phyloP scores from a whole-genome alignment of 768 basidiomycete genomes.

The Hygrocybe punicea region DNA sequence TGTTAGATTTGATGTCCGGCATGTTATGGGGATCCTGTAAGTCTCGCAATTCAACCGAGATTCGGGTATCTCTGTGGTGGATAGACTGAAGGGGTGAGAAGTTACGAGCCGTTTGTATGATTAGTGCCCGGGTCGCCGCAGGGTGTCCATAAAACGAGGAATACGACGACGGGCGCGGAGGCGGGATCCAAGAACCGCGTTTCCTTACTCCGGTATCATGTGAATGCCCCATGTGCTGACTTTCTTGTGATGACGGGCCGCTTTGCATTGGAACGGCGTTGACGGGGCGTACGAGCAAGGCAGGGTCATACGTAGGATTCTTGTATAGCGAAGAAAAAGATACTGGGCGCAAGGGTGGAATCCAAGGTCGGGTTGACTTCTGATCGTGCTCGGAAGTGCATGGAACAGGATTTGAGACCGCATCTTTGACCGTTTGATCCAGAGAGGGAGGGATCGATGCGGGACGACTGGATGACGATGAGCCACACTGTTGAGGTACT shows the following conservation, averaged over 20 bases:
- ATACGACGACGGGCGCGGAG: slow-evolving; percentile 39
- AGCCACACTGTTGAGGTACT: too few species aligned
- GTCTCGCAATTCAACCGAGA: not conserved
- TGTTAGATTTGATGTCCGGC: too few species aligned
- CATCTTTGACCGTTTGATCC: slow-evolving; percentile 12
- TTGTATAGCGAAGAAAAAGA: too few species aligned
- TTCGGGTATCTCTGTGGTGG: not conserved
- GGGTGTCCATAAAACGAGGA: slow-evolving; percentile 73
- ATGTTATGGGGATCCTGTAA: not conserved
- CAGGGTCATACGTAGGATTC: too few species aligned
- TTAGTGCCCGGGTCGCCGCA: slow-evolving; percentile 65
- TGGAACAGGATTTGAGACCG: too few species aligned
- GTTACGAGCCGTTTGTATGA: slow-evolving; percentile 82
- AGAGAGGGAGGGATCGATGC: slow-evolving; percentile 24
- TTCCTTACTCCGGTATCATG: not conserved
- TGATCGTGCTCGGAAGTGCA: too few species aligned
- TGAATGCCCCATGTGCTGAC: not conserved
- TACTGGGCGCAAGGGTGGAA: too few species aligned
- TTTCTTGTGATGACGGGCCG: slow-evolving; percentile 20
- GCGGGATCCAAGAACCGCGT: slow-evolving; percentile 18
- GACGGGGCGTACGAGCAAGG: too few species aligned
- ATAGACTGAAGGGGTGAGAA: slow-evolving; percentile 31
- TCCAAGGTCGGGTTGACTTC: too few species aligned
- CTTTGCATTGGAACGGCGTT: too few species aligned
- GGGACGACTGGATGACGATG: too few species aligned